Percentiles rank a stretch among this genome's conserved stretches.
phyloP scores from a whole-genome alignment of 805 yeast species.

The Nakazawaea siamensis region DNA sequence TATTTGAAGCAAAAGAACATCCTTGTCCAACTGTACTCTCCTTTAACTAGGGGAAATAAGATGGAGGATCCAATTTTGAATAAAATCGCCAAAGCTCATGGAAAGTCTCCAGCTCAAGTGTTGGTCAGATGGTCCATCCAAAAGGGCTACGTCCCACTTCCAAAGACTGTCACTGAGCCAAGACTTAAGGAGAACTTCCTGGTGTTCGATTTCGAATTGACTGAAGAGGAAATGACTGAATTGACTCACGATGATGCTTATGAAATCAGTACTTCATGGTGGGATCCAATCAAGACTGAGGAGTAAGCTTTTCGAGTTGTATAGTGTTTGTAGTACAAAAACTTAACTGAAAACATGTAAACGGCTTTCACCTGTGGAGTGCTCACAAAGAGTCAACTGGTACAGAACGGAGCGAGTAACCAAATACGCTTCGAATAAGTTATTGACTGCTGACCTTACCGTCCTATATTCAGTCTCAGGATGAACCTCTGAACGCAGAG shows the following conservation, averaged over 20 bases:
- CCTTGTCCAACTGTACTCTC: slow-evolving; percentile 52
- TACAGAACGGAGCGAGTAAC: too few relatives aligned
- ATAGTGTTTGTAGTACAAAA: too few relatives aligned
- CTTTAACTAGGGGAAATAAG: slow-evolving; percentile 47
- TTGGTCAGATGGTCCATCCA: slow-evolving; percentile 42
- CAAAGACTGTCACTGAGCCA: slow-evolving; percentile 26
- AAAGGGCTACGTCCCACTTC: slow-evolving; percentile 28
- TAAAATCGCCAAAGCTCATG: slow-evolving; percentile 28
- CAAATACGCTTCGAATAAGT: too few relatives aligned
- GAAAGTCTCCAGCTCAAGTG: slow-evolving; percentile 35
- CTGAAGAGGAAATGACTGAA: slow-evolving; percentile 21
- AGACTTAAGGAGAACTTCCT: slow-evolving; percentile 28
- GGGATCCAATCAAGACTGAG: slow-evolving; percentile 3
- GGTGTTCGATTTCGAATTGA: slow-evolving; percentile 28
- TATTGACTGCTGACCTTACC: too few relatives aligned
- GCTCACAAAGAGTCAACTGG: too few relatives aligned
- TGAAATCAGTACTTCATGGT: slow-evolving; percentile 8
- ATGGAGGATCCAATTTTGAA: slow-evolving; percentile 32
- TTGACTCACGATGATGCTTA: slow-evolving; percentile 25
- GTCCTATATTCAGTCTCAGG: too few relatives aligned
- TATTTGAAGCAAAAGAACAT: slow-evolving; percentile 39
- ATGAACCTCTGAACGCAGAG: too few relatives aligned
- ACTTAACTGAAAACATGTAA: too few relatives aligned
- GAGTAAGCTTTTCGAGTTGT: too few relatives aligned
- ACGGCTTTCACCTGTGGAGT: too few relatives aligned